phyloP scores from a whole-genome alignment of 2,329 filamentous ascomycete genomes.

The Diplocarpon mali region DNA sequence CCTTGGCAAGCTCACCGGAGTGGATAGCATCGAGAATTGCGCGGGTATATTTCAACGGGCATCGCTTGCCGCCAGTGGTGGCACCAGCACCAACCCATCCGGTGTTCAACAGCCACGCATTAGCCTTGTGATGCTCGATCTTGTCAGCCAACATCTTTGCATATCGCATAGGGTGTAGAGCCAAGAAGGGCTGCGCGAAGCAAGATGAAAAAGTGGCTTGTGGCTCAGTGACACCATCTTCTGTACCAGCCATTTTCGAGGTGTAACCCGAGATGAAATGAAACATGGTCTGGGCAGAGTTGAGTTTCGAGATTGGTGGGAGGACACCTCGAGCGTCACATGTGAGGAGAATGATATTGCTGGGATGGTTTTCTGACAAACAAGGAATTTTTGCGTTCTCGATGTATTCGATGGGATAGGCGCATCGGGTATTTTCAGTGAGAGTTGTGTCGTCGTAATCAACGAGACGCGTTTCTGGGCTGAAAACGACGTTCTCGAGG shows the following conservation, averaged over 20 bases:
- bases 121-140: slow-evolving; percentile 89
- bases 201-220: slow-evolving; percentile 98
- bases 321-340: slow-evolving; percentile 97
- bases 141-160: slow-evolving; percentile 97
- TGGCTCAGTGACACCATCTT: slow-evolving; percentile 92
- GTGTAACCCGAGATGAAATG: slow-evolving; percentile 99
- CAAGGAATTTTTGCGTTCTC: slow-evolving; percentile 98
- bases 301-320: slow-evolving; percentile 94
- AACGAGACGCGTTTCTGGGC: slow-evolving; percentile 76
- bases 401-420: slow-evolving; percentile 99
- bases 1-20: slow-evolving; percentile 86
- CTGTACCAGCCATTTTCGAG: slow-evolving; percentile 99
- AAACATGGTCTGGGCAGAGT: slow-evolving; percentile 96
- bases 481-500: slow-evolving; percentile 97
- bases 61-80: slow-evolving; percentile 87
- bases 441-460: slow-evolving; percentile 93
- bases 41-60: slow-evolving; percentile 96
- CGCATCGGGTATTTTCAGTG: slow-evolving; percentile 96
- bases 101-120: slow-evolving; percentile 97
- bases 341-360: slow-evolving; percentile 96
- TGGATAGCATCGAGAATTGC: slow-evolving; percentile 98
- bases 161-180: slow-evolving; percentile 98
- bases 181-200: slow-evolving; percentile 98
- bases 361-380: slow-evolving; percentile 74
- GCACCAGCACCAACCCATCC: slow-evolving; percentile 92